Base-by-base conservation (phyloP, 1,284 basidiomycete genomes). In the Fomitiporia mediterranea region DNA sequence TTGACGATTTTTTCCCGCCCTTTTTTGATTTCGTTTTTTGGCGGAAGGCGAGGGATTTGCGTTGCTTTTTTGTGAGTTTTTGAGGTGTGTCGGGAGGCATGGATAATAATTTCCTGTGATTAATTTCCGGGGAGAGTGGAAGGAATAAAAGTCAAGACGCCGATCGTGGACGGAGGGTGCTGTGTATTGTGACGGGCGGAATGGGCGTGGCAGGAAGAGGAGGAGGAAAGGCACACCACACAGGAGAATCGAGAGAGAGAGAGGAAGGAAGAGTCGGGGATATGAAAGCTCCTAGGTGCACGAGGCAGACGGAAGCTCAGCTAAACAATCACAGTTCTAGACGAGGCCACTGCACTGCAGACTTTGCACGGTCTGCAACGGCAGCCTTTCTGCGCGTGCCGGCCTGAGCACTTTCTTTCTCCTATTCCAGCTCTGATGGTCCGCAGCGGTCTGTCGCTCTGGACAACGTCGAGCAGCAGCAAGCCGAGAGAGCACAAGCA, bases 21-120 rank as follows among this genome's bases (percentile, higher is more conserved):
- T 53, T 63, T 62, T 30, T 27, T 19, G 13, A 13, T 3, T 13
- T n/a, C 2, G 27, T 5, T 43, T 54, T 61, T 21, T 59, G 46
- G 27, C 60, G 60, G 37, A 62, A 62, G 4, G 57, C 60, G 28
- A 60, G 54, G 3, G 54, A 57, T 40, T 62, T 62, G 46, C 55
- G 39, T 39, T 62, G 60, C 42, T 62, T 62, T 39, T 62, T 62
- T 32, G 61, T 57, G 27, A 61, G 57, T 39, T 59, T 59, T 27
- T 59, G 57, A 23, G 47, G n/a, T 35, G 47, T 35, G 5, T 52
- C 37, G 15, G 39, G n/a, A n/a, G 21, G 44, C 44, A 34, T 43
- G 28, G n/a, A 35, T 23, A n/a, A n/a, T 9, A 28, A 42, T 32
- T 43, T 28, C 2, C 8, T 11, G 28, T 28, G 37, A 23, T 19